A percentile compares a stretch with the other conserved stretches of the same genome.
These are phyloP conservation scores for Cyclotella cryptica DNA, from an alignment of 108 stramenopile species.

Conservation along the genomic window DNA sequence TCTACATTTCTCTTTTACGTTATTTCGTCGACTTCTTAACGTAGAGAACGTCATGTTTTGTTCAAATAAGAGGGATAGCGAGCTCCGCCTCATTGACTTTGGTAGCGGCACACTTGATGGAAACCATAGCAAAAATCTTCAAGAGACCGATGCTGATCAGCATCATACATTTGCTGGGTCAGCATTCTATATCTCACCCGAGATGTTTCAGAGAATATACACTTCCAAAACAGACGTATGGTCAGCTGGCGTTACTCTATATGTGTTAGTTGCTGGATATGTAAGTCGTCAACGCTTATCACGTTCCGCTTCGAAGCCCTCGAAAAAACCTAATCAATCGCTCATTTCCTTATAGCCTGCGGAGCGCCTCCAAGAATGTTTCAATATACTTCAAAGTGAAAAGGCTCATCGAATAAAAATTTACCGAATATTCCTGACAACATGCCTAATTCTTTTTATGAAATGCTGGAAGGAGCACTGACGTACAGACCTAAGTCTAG, in stretches of 20 bases:
- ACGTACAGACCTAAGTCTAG: constrained; percentile 68
- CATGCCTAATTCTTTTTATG: constrained; percentile 78
- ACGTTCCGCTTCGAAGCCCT: neutral
- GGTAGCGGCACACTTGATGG: constrained; percentile 75
- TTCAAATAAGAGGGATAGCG: constrained; percentile 50
- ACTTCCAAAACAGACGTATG: constrained; percentile 74
- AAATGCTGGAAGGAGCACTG: constrained; percentile 70
- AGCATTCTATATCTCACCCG: constrained; percentile 86
- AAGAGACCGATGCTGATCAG: constrained; percentile 18
- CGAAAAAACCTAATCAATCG: neutral
- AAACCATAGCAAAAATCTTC: neutral
- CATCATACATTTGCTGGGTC: constrained; percentile 87
- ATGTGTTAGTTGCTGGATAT: constrained; percentile 86
- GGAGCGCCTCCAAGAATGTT: constrained; percentile 73
- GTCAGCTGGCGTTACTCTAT: constrained; percentile 75
- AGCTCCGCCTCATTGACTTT: constrained; percentile 83
- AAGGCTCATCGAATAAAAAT: constrained; percentile 47
- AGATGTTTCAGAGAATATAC: constrained; percentile 77
- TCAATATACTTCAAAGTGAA: constrained; percentile 67
- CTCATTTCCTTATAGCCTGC: constrained; percentile 46
- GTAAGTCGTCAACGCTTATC: neutral
- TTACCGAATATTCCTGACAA: constrained; percentile 80
- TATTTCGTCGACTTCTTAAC: neutral
- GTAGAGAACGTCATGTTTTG: constrained; percentile 78
- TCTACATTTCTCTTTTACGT: neutral